Evolutionary conservation across 805 yeast species (phyloP), one percentile per base, ranked within the genome.

Genomic region (Candida gorgasii): DNA sequence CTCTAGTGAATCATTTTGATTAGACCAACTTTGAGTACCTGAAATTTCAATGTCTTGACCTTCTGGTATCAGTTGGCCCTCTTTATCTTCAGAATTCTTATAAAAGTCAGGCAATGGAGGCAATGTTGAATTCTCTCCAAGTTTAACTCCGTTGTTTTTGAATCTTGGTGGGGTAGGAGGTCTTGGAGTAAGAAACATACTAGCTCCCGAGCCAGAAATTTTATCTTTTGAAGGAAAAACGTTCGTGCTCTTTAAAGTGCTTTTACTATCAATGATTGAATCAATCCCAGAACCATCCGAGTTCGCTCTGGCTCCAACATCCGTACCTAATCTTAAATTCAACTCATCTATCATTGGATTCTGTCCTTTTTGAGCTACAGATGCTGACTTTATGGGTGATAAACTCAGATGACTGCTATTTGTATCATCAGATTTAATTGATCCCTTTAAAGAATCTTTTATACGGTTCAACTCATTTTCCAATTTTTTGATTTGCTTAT

Each of bases 401-500:
- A 46, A 37, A 6, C 45, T 48, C 4, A 46, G 45, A 18, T 49
- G 39, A n/a, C 11, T 9, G 15, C 27, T 20, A n/a, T 14, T 18
- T 5, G 19, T 4, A 23, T 35, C 18, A 14, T 24, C 20, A 3
- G 38, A 23, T 17, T 24, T 26, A 26, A 6, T 16, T 12, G 22
- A 15, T 2, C 22, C 36, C 4, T 23, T 17, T 8, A 14, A 13
- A 15, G 23, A 11, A 58, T 24, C 53, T 48, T 40, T 57, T 57
- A 42, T 59, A 32, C 4, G 43, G 32, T 42, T 45, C 2, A 63
- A 46, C 34, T 62, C 62, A 6, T 40, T 30, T 43, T 55, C 61
- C 22, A 67, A 50, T 5, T 53, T 20, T 4, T 45, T 50, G 15
- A 65, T 60, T 30, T 61, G 57, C 15, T 44, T 53, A 31, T 60